Base-by-base conservation (phyloP, 2,329 filamentous ascomycete species). In the Alternaria angustiovoidea region DNA sequence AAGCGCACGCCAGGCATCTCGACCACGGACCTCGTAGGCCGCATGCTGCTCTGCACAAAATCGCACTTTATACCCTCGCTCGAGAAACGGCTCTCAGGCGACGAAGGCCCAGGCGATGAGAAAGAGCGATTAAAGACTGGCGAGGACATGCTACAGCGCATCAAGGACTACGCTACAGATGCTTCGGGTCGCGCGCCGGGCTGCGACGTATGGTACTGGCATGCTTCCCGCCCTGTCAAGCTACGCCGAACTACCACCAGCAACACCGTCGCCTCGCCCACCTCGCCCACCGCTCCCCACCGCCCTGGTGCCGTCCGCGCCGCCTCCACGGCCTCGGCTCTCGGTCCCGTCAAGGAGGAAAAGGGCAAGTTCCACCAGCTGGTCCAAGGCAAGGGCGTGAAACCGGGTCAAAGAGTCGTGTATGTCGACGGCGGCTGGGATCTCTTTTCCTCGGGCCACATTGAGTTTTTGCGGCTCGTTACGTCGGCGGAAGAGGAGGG, bases 401-500 rank as follows among this genome's bases (percentile, higher is more conserved):
- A 85, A 71, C 88, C 88, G 0, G 94, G 91, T 1, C 95, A 98
- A 80, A 85, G 91, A 9, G 86, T 99, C 32, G 89, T 97, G 44
- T 99, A 99, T 76, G 94, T 98, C 7, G 95, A 99, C 69, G 95
- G 95, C 48, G 95, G 94, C 1, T 99, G 96, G 78, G 95, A 99
- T 75, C 85, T 99, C 22, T 99, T 99, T 80, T 97, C 92, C 0
- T 96, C 93, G 49, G 95, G 95, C 0, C 95, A 99, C 77, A 98
- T 99, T 70, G 94, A 96, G 76, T 99, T 99, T 70, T 85, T 99
- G 55, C 88, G 90, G 47, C 86, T 87, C 41, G 94, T 99, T 3
- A 84, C 90, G 8, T 82, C 89, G 64, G 83, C 86, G 0, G 94
- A 98, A 79, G 88, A 93, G 69, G 83, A 87, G 56, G 82, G 89